Evolutionary conservation across 2,329 filamentous ascomycete genomes (phyloP).

Genomic region (Xylariaceae sp.): DNA sequence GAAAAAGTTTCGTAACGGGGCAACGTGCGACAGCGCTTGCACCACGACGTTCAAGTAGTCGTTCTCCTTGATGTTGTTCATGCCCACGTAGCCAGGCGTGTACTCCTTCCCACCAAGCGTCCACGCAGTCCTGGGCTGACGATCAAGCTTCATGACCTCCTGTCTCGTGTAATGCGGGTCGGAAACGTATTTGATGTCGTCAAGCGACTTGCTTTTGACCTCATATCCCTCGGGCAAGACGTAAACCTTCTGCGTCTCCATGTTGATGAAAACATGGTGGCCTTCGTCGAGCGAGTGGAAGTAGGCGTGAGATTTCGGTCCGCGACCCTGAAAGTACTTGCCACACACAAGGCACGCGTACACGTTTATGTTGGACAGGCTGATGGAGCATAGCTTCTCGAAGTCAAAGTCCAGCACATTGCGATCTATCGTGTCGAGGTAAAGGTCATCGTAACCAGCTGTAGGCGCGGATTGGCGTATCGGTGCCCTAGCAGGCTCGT

Average conservation of each 20-base stretch:
- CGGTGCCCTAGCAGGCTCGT: conserved; percentile 37
- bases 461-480: conserved; percentile 72
- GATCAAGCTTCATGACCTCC: conserved; percentile 78
- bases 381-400: conserved; percentile 95
- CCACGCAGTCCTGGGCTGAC: conserved; percentile 58
- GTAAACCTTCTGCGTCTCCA: conserved; percentile 87
- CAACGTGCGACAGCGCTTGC: conserved; percentile 85
- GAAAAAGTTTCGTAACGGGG: conserved; percentile 85
- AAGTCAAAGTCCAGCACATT: conserved; percentile 96
- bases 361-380: conserved; percentile 95
- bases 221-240: conserved; percentile 96
- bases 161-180: conserved; percentile 80
- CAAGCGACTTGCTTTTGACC: conserved; percentile 87
- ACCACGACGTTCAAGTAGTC: conserved; percentile 97
- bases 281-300: conserved; percentile 93
- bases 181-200: conserved; percentile 97
- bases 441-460: conserved; percentile 89
- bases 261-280: conserved; percentile 98
- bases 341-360: conserved; percentile 97
- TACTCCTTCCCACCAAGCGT: conserved; percentile 83
- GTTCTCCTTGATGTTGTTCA: conserved; percentile 99
- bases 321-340: conserved; percentile 94
- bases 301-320: conserved; percentile 92
- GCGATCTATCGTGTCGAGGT: conserved; percentile 95
- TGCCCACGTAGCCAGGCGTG: conserved; percentile 89